Evolutionary conservation across 345 rosid genomes (phyloP).

Genomic region (Theobroma cacao): DNA sequence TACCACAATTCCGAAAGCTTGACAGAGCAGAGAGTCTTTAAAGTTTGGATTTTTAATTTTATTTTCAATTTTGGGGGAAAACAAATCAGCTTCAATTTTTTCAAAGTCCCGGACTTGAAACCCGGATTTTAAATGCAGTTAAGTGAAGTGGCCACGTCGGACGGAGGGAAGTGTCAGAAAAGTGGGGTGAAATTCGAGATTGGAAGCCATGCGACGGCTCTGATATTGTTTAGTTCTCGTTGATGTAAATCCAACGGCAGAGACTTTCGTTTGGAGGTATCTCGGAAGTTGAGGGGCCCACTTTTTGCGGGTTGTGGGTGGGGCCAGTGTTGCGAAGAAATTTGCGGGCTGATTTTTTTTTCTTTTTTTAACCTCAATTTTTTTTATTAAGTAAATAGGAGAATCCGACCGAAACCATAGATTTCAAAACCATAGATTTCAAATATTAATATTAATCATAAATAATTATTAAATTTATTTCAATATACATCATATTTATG

Average conservation of each 20-base stretch:
- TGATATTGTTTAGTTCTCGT: conserved; percentile 19
- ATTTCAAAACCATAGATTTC: too few relatives aligned
- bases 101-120: conserved; percentile 52
- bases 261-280: conserved; percentile 6
- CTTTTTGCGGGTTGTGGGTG: neutral
- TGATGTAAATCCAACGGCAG: neutral
- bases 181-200: neutral
- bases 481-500: too few relatives aligned
- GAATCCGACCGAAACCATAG: too few relatives aligned
- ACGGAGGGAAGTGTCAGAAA: conserved; percentile 7
- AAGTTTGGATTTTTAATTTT: neutral
- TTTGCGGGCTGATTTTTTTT: neutral
- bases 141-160: conserved; percentile 59
- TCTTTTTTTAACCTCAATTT: neutral
- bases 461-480: too few relatives aligned
- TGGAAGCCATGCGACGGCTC: conserved; percentile 33
- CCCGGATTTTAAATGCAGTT: conserved; percentile 62
- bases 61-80: neutral
- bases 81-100: conserved; percentile 5
- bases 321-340: neutral
- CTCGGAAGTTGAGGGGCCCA: conserved; percentile 12
- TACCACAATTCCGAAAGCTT: neutral
- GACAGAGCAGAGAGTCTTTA: neutral
- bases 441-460: too few relatives aligned
- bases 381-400: neutral